Conservation (phyloP, 1,284 basidiomycete genomes). For the Papiliotrema terrestris region DNA sequence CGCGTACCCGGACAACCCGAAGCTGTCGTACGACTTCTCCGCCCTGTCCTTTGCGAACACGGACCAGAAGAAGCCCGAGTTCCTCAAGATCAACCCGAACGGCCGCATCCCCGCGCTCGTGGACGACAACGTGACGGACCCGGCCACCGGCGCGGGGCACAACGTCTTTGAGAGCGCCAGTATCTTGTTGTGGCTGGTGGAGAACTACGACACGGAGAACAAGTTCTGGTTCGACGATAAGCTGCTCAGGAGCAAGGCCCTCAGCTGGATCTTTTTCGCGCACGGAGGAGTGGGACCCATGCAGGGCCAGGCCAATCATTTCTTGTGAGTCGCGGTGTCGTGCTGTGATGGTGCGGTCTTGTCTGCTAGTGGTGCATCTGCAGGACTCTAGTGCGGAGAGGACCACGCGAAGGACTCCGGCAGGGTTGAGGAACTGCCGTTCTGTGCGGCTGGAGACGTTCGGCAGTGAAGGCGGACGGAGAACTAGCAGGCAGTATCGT, state of each 20-base stretch:
- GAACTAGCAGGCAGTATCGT: too few species aligned
- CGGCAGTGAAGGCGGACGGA: too few species aligned
- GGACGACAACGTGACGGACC: conserved; percentile 47
- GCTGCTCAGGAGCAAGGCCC: conserved; percentile 55
- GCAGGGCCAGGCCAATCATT: conserved; percentile 55
- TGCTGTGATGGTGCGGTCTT: background rate
- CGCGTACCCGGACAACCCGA: conserved; percentile 51
- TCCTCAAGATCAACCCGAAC: conserved; percentile 63
- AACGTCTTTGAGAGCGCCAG: conserved; percentile 66
- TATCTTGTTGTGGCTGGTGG: conserved; percentile 63
- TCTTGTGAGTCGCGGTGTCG: conserved; percentile 33
- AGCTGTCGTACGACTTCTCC: conserved; percentile 60
- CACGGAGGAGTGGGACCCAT: conserved; percentile 35
- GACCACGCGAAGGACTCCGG: too few species aligned
- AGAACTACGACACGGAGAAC: conserved; percentile 56
- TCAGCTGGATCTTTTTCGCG: conserved; percentile 77
- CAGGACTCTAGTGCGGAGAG: too few species aligned
- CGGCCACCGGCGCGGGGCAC: conserved; percentile 52
- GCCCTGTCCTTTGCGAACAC: conserved; percentile 56
- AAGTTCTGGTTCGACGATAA: conserved; percentile 58
- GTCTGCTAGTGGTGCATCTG: too few species aligned
- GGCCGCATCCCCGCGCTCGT: conserved; percentile 60
- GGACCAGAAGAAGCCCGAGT: conserved; percentile 59
- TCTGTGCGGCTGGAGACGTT: too few species aligned
- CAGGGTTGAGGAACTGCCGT: too few species aligned